phyloP scores from a whole-genome alignment of 2,329 filamentous ascomycete genomes.

The Claviceps arundinis region DNA sequence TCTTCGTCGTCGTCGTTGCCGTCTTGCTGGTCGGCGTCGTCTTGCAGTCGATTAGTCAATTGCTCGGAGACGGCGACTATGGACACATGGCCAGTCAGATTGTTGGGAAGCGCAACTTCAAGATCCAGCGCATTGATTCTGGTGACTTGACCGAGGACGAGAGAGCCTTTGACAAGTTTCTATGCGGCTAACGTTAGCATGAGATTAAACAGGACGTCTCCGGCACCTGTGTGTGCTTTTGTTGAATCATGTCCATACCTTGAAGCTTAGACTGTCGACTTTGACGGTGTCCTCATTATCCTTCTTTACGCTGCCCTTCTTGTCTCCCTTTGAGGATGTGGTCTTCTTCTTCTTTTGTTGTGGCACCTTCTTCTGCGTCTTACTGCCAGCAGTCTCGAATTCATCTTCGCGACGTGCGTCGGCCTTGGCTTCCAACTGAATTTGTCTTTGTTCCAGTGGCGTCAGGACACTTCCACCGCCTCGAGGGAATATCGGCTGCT shows the following conservation, averaged over 20 bases:
- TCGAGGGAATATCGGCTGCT: conserved; percentile 83
- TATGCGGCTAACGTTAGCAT: conserved; percentile 23
- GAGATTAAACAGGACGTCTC: neutral
- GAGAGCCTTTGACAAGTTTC: conserved; percentile 72
- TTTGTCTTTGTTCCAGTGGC: conserved; percentile 90
- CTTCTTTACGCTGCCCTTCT: conserved; percentile 33
- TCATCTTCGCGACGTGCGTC: conserved; percentile 85
- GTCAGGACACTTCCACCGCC: conserved; percentile 85
- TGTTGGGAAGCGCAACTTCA: conserved; percentile 78
- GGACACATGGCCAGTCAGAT: conserved; percentile 76
- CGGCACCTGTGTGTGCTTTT: neutral
- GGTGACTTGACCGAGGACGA: conserved; percentile 76
- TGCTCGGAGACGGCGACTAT: conserved; percentile 82
- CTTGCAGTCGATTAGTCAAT: conserved; percentile 64
- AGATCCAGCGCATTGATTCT: conserved; percentile 71
- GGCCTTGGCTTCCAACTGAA: conserved; percentile 80
- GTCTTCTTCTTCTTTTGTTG: conserved; percentile 39
- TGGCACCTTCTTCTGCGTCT: conserved; percentile 30
- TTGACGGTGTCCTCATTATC: conserved; percentile 45
- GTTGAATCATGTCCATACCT: conserved; percentile 36
- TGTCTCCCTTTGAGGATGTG: conserved; percentile 33
- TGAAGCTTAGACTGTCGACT: conserved; percentile 81
- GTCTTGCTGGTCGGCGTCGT: conserved; percentile 38
- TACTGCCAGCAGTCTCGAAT: conserved; percentile 34
- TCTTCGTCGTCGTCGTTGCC: conserved; percentile 39